These are phyloP conservation scores for Chenopodium quinoa DNA, from an alignment of 148 eudicot species.

Conservation along the genomic window DNA sequence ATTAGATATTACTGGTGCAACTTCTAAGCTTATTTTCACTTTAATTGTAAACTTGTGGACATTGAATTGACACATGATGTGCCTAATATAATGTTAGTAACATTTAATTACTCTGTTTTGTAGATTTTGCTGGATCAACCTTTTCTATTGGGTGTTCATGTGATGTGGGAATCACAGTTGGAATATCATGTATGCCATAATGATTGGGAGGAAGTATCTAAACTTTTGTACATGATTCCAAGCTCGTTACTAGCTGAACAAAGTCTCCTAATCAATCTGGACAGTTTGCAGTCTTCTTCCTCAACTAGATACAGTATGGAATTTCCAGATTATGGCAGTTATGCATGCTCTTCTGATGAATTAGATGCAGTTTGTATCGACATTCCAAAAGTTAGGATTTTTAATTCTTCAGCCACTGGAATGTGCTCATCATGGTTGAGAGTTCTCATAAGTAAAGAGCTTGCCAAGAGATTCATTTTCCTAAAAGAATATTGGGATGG, in stretches of 20 bases:
- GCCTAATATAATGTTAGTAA: neutral
- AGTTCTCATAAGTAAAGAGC: constrained; percentile 67
- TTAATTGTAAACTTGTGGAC: neutral
- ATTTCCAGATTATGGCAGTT: constrained; percentile 45
- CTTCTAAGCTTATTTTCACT: neutral
- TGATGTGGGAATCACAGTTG: constrained; percentile 93
- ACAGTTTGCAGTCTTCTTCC: constrained; percentile 52
- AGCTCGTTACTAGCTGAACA: constrained; percentile 47
- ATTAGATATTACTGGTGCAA: constrained; percentile 40
- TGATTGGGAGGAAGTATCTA: constrained; percentile 76
- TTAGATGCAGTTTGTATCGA: constrained; percentile 69
- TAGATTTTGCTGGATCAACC: constrained; percentile 68
- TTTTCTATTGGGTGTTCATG: constrained; percentile 61
- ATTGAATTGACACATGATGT: neutral
- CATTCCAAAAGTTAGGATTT: constrained; percentile 58
- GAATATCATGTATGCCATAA: constrained; percentile 84
- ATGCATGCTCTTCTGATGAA: constrained; percentile 57
- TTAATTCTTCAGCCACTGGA: constrained; percentile 46
- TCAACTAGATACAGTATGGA: constrained; percentile 41
- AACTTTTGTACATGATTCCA: constrained; percentile 70
- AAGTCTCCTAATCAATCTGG: constrained; percentile 69
- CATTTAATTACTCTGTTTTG: constrained; percentile 3
- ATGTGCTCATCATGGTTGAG: constrained; percentile 78
- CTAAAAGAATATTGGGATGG: constrained; percentile 78
- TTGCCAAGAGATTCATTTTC: constrained; percentile 70